Evolutionary conservation across 495 filamentous ascomycete genomes (phyloP), one percentile per base, ranked within the genome.

Genomic region (Talaromyces wortmannii): DNA sequence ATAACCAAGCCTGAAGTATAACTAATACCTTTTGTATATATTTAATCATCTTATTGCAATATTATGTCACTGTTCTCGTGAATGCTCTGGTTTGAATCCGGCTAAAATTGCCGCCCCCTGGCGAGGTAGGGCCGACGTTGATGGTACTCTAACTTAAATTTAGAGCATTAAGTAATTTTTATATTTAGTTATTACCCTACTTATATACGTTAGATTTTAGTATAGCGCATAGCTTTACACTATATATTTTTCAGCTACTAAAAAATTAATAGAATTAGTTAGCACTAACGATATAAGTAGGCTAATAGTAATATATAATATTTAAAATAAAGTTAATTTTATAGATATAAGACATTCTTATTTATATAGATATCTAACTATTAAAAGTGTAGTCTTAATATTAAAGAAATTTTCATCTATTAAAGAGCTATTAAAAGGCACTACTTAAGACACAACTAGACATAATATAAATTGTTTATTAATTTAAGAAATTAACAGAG

Each of bases 241-340:
- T 17, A 40, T 59, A 48, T 62, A 59, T 50, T 55, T 52, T 59
- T 31, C 50, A 33, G 23, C 56, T 62, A 45, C 58, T 59, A 50
- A 53, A 59, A 56, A 53, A 67, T 30, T 61, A 63, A 23, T 48
- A 67, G 55, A 62, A 64, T 7, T 45, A 16, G 17, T 45, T 58
- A 3, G 61, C 59, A 46, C 59, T 67, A 10, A 18, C 23, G 17
- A 58, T 49, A 55, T 55, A 16, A 57, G 63, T 17, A 56, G 69
- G 13, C 65, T 59, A 45, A 13, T 57, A 17, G 40, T 67, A 30
- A 57, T 63, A 15, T 16, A 50, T 57, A 49, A 59, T 33, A 40
- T 13, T n/a, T 48, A 6, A 30, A 23, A 43, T 42, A 0, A 43
- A 23, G 23, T 16, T 18, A n/a, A 44, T 36, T 6, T 43, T 56